Percentiles rank a stretch among this genome's conserved stretches.
These are phyloP conservation scores for Syzygium jambos DNA, from an alignment of 345 rosid species.

Conservation along the genomic window DNA sequence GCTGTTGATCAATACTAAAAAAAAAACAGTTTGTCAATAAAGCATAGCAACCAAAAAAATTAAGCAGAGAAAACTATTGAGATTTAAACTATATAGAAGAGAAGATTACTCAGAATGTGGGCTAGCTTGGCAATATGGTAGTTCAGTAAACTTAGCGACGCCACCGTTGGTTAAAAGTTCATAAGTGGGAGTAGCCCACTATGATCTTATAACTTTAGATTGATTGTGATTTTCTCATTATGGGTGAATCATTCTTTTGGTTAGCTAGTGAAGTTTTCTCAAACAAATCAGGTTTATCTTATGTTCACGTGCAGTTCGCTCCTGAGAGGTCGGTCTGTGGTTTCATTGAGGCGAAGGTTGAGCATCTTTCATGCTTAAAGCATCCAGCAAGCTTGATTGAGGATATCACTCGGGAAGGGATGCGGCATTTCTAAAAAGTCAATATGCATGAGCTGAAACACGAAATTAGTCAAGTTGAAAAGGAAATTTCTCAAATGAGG, in stretches of 20 bases:
- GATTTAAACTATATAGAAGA: not conserved
- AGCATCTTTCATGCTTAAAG: slow-evolving; percentile 61
- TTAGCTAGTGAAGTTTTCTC: not conserved
- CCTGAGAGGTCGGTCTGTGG: slow-evolving; percentile 28
- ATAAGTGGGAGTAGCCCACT: not conserved
- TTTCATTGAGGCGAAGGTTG: slow-evolving; percentile 45
- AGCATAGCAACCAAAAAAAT: not conserved
- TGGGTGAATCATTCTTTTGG: not conserved
- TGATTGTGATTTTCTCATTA: not conserved
- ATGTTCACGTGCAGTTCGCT: slow-evolving; percentile 36
- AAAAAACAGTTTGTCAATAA: not conserved
- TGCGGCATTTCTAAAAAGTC: slow-evolving; percentile 10
- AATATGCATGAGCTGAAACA: slow-evolving; percentile 29
- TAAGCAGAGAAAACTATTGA: not conserved
- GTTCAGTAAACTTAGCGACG: not conserved
- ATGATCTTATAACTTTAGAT: not conserved
- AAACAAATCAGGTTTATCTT: not conserved
- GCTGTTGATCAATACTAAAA: not conserved
- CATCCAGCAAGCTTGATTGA: slow-evolving; percentile 43
- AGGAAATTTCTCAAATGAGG: slow-evolving; percentile 18
- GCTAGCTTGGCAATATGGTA: not conserved
- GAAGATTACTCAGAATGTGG: not conserved
- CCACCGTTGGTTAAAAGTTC: not conserved
- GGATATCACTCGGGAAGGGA: slow-evolving; percentile 4
- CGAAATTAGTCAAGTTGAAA: slow-evolving; percentile 46